These are phyloP conservation scores for Trichoderma afroharzianum DNA, from an alignment of 2,329 filamentous ascomycete genomes.

Conservation along the genomic window DNA sequence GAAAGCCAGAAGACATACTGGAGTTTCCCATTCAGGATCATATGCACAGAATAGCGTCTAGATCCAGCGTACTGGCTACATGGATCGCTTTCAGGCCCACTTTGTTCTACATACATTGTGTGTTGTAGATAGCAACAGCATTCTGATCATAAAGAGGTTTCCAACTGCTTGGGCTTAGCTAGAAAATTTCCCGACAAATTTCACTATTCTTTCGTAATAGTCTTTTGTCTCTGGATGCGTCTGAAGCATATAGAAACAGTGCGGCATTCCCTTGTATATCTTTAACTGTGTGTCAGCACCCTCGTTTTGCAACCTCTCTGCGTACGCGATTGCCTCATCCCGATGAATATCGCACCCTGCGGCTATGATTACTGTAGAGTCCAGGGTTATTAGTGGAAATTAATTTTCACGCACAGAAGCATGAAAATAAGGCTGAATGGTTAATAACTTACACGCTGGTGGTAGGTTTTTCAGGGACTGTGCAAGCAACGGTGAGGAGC, in stretches of 20 bases:
- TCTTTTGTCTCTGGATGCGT: neutral
- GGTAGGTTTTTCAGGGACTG: neutral
- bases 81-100: neutral
- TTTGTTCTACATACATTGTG: neutral
- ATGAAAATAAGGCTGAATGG: neutral
- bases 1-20: neutral
- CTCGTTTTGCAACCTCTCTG: slow-evolving; percentile 32
- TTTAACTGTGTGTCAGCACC: slow-evolving; percentile 33
- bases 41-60: neutral
- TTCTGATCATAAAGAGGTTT: neutral
- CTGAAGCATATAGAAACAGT: slow-evolving; percentile 28
- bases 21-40: neutral
- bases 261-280: slow-evolving; percentile 34
- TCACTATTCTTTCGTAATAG: neutral
- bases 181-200: neutral
- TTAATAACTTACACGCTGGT: neutral
- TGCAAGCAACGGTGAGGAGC: neutral
- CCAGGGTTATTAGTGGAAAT: neutral
- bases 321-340: slow-evolving; percentile 38
- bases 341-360: slow-evolving; percentile 35
- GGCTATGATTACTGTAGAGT: slow-evolving; percentile 32
- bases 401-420: neutral
- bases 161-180: neutral
- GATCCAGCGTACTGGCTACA: neutral
- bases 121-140: neutral